phyloP scores from a whole-genome alignment of 768 basidiomycete species.

The Favolaschia claudopus region DNA sequence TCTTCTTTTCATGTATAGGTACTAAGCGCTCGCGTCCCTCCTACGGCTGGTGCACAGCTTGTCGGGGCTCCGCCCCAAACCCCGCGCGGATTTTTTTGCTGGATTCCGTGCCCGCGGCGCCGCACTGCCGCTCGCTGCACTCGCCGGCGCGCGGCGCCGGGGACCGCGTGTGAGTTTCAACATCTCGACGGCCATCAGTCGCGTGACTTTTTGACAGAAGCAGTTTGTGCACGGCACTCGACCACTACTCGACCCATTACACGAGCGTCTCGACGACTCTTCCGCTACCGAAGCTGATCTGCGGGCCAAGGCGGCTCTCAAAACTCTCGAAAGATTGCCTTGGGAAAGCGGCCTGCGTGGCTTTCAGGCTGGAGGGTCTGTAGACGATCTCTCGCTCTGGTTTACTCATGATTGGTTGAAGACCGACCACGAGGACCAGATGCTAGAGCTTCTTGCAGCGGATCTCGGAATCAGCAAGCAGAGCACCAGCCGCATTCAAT shows the following conservation, averaged over 20 bases:
- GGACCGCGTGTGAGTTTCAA: too few species aligned
- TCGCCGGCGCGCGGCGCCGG: too few species aligned
- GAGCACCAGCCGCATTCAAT: neutral
- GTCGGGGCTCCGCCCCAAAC: too few species aligned
- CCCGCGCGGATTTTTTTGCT: too few species aligned
- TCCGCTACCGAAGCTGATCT: neutral
- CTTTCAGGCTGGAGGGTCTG: neutral
- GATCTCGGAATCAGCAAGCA: neutral
- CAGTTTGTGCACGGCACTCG: too few species aligned
- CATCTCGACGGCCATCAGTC: too few species aligned
- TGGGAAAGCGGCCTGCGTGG: neutral
- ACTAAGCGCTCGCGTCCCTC: too few species aligned
- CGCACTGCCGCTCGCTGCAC: too few species aligned
- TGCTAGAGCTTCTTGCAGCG: neutral
- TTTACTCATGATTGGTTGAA: neutral
- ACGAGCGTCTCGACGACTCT: neutral
- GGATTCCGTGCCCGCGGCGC: too few species aligned
- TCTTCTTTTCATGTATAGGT: too few species aligned
- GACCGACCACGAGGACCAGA: constrained; percentile 1
- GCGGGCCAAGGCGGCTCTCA: neutral
- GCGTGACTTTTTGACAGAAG: too few species aligned
- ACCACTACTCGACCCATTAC: neutral
- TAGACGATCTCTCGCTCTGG: neutral
- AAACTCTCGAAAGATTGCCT: neutral
- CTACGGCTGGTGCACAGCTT: too few species aligned